Base-by-base conservation (phyloP, 495 filamentous ascomycete genomes). In the Lentithecium fluviatile region DNA sequence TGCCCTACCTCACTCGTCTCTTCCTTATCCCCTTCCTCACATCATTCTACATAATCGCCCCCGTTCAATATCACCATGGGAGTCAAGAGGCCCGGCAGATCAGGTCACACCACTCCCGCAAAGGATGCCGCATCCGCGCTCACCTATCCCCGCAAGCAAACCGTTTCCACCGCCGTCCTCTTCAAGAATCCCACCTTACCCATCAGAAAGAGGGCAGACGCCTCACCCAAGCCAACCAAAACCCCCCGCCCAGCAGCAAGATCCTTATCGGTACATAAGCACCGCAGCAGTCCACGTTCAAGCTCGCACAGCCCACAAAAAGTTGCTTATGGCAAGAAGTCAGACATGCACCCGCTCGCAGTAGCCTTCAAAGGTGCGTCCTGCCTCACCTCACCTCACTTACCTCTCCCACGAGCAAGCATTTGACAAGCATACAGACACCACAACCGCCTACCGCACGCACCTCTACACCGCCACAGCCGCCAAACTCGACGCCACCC, bases 351-450 rank as follows among this genome's bases (percentile, higher is more conserved):
- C 25, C 60, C 60, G 2, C 53, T 64, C 21, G 52, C 38, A 24
- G 25, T 59, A 12, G 54, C 52, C 15, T 68, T 68, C 59, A 67
- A 67, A 0, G 54, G 64, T 59, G 60, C 2, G 13, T 43, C 13
- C 19, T 47, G 3, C 20, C 19, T 36, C 54, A 17, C 13, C 37
- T 29, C 36, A 20, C 52, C 23, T 12, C 24, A 8, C 26, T 26
- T 45, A 15, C 52, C 42, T 24, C 36, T n/a, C n/a, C n/a, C n/a
- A n/a, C n/a, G n/a, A n/a, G n/a, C n/a, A n/a, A n/a, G n/a, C n/a
- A n/a, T n/a, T n/a, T n/a, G n/a, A n/a, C n/a, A n/a, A n/a, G 11
- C n/a, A 15, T 17, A 43, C 36, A 68, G 66, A 65, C n/a, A 56
- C 37, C 2, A 61, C 60, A 26, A 63, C 13, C 29, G 37, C 48